These are phyloP conservation scores for Apodospora peruviana DNA, from an alignment of 495 filamentous ascomycete species.

Conservation along the genomic window DNA sequence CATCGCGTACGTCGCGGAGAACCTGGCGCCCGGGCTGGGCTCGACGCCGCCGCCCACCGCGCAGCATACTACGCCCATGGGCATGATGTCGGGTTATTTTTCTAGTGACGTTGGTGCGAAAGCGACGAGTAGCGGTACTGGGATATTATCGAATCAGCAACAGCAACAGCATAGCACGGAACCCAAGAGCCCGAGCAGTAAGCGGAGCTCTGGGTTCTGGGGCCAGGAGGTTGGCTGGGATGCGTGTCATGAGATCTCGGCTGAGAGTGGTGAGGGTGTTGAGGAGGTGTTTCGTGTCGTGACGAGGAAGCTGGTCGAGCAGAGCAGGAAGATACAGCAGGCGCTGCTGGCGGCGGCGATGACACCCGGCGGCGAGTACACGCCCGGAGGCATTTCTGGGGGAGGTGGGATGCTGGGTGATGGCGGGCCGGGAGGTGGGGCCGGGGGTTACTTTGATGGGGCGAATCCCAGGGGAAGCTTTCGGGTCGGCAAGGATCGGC, in stretches of 20 bases:
- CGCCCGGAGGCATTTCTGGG: neutral
- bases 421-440: constrained; percentile 17
- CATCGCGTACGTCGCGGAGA: constrained; percentile 90
- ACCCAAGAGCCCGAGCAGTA: constrained; percentile 62
- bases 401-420: neutral
- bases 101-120: neutral
- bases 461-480: constrained; percentile 50
- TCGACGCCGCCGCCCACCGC: constrained; percentile 63
- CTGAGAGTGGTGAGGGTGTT: constrained; percentile 90
- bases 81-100: neutral
- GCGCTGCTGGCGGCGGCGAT: constrained; percentile 42
- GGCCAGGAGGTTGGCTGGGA: constrained; percentile 91
- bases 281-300: constrained; percentile 97
- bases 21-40: constrained; percentile 63
- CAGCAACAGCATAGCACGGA: constrained; percentile 25
- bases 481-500: constrained; percentile 54
- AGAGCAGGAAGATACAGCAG: constrained; percentile 65
- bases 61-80: constrained; percentile 20
- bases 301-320: constrained; percentile 89
- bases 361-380: constrained; percentile 15
- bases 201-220: constrained; percentile 82
- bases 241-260: constrained; percentile 93
- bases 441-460: constrained; percentile 42
- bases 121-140: neutral
- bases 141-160: neutral